Percentiles rank a stretch among this genome's conserved stretches.
These are phyloP conservation scores for Candida lessepsii DNA, from an alignment of 805 yeast genomes.

Conservation along the genomic window DNA sequence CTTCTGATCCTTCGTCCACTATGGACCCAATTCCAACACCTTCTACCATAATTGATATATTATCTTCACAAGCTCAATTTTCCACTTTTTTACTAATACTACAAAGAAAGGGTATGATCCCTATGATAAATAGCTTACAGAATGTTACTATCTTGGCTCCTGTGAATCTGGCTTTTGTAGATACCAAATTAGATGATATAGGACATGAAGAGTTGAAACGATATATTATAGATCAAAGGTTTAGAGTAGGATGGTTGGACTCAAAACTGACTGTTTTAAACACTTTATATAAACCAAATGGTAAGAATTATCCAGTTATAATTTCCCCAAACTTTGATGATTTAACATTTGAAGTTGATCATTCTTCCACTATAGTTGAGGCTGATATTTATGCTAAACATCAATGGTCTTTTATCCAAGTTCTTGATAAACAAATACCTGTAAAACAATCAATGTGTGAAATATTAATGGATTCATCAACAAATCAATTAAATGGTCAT, in stretches of 20 bases:
- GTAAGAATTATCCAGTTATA: constrained; percentile 21
- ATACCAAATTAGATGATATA: neutral
- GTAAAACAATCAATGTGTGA: constrained; percentile 34
- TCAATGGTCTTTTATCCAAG: constrained; percentile 67
- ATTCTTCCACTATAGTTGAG: constrained; percentile 51
- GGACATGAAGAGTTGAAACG: constrained; percentile 19
- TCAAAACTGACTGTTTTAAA: constrained; percentile 27
- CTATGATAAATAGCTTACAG: constrained; percentile 53
- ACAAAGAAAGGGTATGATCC: constrained; percentile 63
- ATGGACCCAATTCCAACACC: constrained; percentile 25
- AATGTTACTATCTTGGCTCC: constrained; percentile 82
- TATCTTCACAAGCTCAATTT: constrained; percentile 67
- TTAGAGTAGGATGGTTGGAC: constrained; percentile 30
- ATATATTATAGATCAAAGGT: constrained; percentile 33
- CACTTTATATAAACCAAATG: constrained; percentile 24
- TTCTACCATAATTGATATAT: constrained; percentile 59
- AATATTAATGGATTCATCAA: constrained; percentile 34
- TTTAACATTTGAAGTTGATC: constrained; percentile 38
- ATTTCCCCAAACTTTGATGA: constrained; percentile 27
- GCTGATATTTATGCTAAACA: constrained; percentile 57
- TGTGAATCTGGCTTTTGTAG: constrained; percentile 68
- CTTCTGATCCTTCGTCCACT: neutral
- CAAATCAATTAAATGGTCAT: constrained; percentile 18
- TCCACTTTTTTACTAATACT: constrained; percentile 59
- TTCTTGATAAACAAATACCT: constrained; percentile 49